Conservation (phyloP, 148 eudicot genomes). For the Pouteria glomerata region DNA sequence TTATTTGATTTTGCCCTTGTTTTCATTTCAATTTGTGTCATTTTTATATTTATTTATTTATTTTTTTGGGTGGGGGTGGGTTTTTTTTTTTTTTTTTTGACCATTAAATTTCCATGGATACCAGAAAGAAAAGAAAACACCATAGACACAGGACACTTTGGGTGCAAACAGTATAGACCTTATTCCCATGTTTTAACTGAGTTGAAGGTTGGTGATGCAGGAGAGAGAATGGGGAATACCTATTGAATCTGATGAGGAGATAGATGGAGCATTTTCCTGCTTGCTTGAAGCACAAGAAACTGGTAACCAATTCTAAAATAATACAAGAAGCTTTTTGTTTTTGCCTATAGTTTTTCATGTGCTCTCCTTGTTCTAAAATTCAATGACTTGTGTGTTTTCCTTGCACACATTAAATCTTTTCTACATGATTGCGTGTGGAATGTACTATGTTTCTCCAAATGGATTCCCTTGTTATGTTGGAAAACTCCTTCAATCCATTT, state of each 20-base stretch:
- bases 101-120: neutral
- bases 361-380: neutral
- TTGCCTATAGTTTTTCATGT: neutral
- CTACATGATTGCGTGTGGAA: neutral
- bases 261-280: slow-evolving; percentile 58
- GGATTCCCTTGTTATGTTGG: no score
- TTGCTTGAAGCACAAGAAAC: slow-evolving; percentile 44
- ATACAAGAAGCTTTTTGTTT: neutral
- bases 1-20: neutral
- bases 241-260: slow-evolving; percentile 63
- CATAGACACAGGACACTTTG: neutral
- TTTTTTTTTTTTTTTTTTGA: neutral
- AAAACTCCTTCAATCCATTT: neutral
- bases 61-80: neutral
- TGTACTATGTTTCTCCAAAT: no score
- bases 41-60: neutral
- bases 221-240: slow-evolving; percentile 36
- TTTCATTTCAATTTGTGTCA: neutral
- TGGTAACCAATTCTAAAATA: slow-evolving; percentile 29
- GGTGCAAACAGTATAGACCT: neutral
- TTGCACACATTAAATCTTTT: no score
- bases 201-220: slow-evolving; percentile 24
- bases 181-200: slow-evolving; percentile 8
- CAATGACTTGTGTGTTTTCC: neutral
- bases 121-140: neutral